Conservation (phyloP, 768 basidiomycete species). For the Lentinula lateritia region DNA sequence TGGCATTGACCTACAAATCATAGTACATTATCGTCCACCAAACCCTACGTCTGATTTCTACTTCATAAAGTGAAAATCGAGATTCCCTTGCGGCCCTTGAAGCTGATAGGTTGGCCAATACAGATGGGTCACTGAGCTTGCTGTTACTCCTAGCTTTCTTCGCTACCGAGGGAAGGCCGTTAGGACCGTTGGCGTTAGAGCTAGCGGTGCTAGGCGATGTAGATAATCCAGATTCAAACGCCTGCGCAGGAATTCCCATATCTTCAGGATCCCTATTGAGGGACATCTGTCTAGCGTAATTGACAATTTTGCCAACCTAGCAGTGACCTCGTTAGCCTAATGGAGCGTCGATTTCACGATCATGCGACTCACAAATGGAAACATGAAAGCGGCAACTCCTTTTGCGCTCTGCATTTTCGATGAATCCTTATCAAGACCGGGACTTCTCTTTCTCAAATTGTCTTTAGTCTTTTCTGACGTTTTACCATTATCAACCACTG, state of each 20-base stretch:
- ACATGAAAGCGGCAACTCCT: conserved; percentile 19
- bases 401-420: neutral
- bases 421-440: neutral
- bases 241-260: conserved; percentile 15
- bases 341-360: neutral
- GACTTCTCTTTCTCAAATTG: neutral
- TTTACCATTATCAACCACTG: conserved; percentile 15
- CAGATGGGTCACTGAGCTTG: conserved; percentile 1
- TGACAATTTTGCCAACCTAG: conserved; percentile 67
- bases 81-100: conserved; percentile 5
- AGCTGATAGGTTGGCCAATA: neutral
- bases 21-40: conserved; percentile 83
- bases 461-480: neutral
- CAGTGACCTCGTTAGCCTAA: neutral
- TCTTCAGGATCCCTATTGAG: conserved; percentile 56
- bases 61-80: conserved; percentile 35
- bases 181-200: neutral
- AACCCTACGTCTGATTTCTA: conserved; percentile 47
- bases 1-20: conserved; percentile 55
- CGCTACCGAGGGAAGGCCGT: neutral
- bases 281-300: conserved; percentile 58
- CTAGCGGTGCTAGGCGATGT: neutral
- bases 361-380: conserved; percentile 33
- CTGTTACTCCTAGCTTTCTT: conserved; percentile 6
- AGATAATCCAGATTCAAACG: neutral